Conservation (phyloP, 768 basidiomycete genomes). For the Nidularia pulvinata region DNA sequence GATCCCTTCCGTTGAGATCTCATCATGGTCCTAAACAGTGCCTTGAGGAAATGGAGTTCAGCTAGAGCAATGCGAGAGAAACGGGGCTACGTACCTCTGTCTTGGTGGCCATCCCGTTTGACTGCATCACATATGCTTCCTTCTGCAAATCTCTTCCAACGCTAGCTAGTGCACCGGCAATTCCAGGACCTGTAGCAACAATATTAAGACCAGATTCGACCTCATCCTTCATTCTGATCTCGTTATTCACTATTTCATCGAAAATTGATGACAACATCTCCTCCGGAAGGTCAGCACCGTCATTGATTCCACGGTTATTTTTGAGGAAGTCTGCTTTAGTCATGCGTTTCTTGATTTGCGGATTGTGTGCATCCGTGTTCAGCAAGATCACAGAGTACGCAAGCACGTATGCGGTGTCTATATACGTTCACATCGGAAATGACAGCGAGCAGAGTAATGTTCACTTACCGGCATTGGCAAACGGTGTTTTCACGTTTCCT, state of each 20-base stretch:
- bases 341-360: constrained; percentile 95
- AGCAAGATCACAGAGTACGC: constrained; percentile 96
- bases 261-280: constrained; percentile 78
- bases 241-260: constrained; percentile 89
- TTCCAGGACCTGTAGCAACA: constrained; percentile 56
- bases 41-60: constrained; percentile 39
- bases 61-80: background rate
- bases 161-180: constrained; percentile 81
- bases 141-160: constrained; percentile 95
- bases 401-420: constrained; percentile 92
- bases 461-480: constrained; percentile 88
- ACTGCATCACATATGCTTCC: constrained; percentile 95
- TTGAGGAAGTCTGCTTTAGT: constrained; percentile 87
- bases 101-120: constrained; percentile 95
- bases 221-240: constrained; percentile 99
- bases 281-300: constrained; percentile 85
- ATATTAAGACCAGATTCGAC: constrained; percentile 59
- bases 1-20: constrained; percentile 87
- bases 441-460: background rate
- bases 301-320: constrained; percentile 98
- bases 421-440: background rate
- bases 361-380: constrained; percentile 97
- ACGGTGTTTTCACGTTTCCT: constrained; percentile 80
- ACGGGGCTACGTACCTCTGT: constrained; percentile 68
- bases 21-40: constrained; percentile 91